phyloP scores from a whole-genome alignment of 768 basidiomycete genomes.

The Russula foetens region DNA sequence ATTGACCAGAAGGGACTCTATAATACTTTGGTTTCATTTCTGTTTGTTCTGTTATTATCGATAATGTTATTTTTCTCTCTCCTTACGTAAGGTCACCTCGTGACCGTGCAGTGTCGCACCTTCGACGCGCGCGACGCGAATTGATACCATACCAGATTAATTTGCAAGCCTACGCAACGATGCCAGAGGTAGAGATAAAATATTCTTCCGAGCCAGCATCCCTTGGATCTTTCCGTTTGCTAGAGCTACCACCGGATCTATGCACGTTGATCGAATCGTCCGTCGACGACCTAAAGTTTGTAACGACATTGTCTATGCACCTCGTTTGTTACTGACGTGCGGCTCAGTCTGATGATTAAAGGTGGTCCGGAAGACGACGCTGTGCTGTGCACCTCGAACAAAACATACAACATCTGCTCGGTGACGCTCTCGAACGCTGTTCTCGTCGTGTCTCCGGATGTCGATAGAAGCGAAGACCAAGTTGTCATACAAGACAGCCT shows the following conservation, averaged over 20 bases:
- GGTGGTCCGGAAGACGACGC: conserved; percentile 79
- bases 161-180: conserved; percentile 16
- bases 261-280: conserved; percentile 52
- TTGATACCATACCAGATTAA: neutral
- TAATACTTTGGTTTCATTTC: too few species aligned
- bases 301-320: neutral
- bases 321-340: conserved; percentile 15
- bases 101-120: conserved; percentile 9
- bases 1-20: too few species aligned
- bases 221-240: conserved; percentile 50
- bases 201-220: conserved; percentile 46
- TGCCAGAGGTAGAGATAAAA: conserved; percentile 41
- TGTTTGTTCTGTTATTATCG: neutral
- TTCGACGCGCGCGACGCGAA: neutral
- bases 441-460: conserved; percentile 52
- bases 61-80: neutral
- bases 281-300: conserved; percentile 2
- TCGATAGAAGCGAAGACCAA: conserved; percentile 30
- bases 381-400: conserved; percentile 74
- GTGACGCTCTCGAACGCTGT: conserved; percentile 87
- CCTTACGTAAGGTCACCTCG: neutral
- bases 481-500: conserved; percentile 74
- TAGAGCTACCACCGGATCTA: conserved; percentile 70
- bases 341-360: conserved; percentile 48
- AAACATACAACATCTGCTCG: conserved; percentile 78